Percentiles rank a stretch among this genome's conserved stretches.
Conservation (phyloP, 2,329 filamentous ascomycete species). For the Domatiomyces catenatus region DNA sequence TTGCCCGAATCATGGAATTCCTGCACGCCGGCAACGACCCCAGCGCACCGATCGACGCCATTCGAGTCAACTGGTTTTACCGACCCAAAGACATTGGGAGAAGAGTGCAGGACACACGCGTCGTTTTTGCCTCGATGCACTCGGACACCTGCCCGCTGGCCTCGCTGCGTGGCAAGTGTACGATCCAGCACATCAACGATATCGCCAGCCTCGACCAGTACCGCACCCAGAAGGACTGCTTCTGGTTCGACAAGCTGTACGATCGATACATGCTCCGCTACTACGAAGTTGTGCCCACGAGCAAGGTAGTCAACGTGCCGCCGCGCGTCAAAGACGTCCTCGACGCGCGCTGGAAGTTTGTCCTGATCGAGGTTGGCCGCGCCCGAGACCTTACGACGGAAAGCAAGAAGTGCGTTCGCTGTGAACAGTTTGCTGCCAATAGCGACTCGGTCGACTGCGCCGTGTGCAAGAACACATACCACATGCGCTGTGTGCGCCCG, state of each 20-base stretch:
- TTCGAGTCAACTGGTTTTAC: conserved; percentile 98
- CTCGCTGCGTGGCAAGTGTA: conserved; percentile 82
- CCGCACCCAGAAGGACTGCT: conserved; percentile 69
- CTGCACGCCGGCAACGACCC: conserved; percentile 64
- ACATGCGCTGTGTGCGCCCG: conserved; percentile 94
- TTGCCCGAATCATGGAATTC: conserved; percentile 97
- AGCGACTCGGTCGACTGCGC: conserved; percentile 95
- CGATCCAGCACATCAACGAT: conserved; percentile 75
- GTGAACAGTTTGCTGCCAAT: conserved; percentile 75
- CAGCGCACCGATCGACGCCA: conserved; percentile 59
- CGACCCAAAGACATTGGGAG: conserved; percentile 89
- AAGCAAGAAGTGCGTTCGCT: conserved; percentile 91
- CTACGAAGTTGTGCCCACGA: conserved; percentile 90
- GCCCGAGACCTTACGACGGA: conserved; percentile 92
- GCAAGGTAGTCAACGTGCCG: conserved; percentile 88
- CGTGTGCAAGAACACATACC: conserved; percentile 86
- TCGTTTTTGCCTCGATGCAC: conserved; percentile 95
- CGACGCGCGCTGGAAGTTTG: conserved; percentile 91
- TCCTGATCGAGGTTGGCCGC: conserved; percentile 83
- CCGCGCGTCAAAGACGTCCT: conserved; percentile 88
- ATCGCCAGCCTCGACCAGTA: conserved; percentile 70
- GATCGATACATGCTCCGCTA: conserved; percentile 97
- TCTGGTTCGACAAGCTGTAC: conserved; percentile 96
- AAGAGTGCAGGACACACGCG: conserved; percentile 75
- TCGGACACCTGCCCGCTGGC: conserved; percentile 89